phyloP scores from a whole-genome alignment of 2,329 filamentous ascomycete genomes.

The Penicillium sumatraense region DNA sequence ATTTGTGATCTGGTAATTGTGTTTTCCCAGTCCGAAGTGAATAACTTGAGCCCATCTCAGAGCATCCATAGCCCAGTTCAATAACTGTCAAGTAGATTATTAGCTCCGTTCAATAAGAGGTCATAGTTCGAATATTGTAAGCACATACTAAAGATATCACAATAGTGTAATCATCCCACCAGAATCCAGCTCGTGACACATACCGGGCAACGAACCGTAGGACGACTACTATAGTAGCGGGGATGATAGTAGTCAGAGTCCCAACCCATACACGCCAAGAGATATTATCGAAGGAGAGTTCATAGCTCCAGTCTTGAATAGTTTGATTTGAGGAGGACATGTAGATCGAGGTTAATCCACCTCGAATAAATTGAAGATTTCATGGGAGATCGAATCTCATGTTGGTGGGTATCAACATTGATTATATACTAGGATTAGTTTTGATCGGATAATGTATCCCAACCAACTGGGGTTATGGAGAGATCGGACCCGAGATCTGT shows the following conservation, averaged over 20 bases:
- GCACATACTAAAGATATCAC: constrained; percentile 24
- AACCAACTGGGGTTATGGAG: too few species aligned
- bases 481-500: background rate
- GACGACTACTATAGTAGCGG: constrained; percentile 28
- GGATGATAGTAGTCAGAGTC: constrained; percentile 28
- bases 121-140: too few species aligned
- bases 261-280: constrained; percentile 29
- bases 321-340: constrained; percentile 17
- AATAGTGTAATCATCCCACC: constrained; percentile 39
- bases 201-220: constrained; percentile 28
- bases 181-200: constrained; percentile 25
- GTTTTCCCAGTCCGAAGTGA: constrained; percentile 20
- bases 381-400: background rate
- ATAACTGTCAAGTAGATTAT: constrained; percentile 10
- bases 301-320: too few species aligned
- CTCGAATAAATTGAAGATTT: background rate
- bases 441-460: background rate
- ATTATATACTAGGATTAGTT: background rate
- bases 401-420: background rate
- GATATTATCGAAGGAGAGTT: constrained; percentile 15
- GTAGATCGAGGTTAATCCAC: background rate
- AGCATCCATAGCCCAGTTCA: constrained; percentile 30
- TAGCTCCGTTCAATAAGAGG: background rate
- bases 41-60: constrained; percentile 26
- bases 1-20: constrained; percentile 14